Evolutionary conservation across 1,284 basidiomycete genomes (phyloP).

Genomic region (Afroboletus lepidellus): DNA sequence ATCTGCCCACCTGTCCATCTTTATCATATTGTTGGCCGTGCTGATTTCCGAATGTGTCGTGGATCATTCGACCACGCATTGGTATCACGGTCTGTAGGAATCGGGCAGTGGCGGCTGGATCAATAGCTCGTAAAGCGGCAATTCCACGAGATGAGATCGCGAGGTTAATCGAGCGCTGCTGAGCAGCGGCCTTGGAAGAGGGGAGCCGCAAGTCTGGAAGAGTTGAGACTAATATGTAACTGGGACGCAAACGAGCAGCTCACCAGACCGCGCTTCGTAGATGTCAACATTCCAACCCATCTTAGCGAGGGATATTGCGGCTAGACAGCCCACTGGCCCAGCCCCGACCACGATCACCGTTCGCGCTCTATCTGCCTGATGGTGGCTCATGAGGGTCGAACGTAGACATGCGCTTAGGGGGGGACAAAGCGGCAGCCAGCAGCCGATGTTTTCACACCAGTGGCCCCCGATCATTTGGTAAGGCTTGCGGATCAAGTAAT

Average conservation of each 20-base stretch:
- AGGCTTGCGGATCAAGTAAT: constrained; percentile 18
- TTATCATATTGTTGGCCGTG: constrained; percentile 88
- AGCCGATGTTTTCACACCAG: constrained; percentile 1
- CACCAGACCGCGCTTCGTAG: constrained; percentile 87
- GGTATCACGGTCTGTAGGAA: constrained; percentile 85
- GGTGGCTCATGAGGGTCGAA: constrained; percentile 15
- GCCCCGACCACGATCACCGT: constrained; percentile 76
- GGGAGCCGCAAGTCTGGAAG: constrained; percentile 67
- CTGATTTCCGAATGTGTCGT: constrained; percentile 66
- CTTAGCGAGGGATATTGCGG: constrained; percentile 83
- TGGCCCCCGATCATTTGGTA: constrained; percentile 15
- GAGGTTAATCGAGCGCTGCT: constrained; percentile 92
- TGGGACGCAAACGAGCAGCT: constrained; percentile 30
- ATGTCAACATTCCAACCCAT: constrained; percentile 87
- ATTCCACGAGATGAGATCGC: constrained; percentile 94
- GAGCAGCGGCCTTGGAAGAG: constrained; percentile 58
- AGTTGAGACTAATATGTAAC: constrained; percentile 19
- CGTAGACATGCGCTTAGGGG: neutral
- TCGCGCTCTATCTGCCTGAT: constrained; percentile 27
- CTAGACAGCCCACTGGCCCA: constrained; percentile 93
- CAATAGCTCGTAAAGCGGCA: constrained; percentile 79
- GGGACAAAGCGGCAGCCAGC: neutral
- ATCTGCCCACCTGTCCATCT: constrained; percentile 71
- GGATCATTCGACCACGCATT: constrained; percentile 96
- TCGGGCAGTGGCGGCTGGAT: constrained; percentile 69